Evolutionary conservation across 2,329 filamentous ascomycete species (phyloP).

Genomic region (Sporothrix humicola): DNA sequence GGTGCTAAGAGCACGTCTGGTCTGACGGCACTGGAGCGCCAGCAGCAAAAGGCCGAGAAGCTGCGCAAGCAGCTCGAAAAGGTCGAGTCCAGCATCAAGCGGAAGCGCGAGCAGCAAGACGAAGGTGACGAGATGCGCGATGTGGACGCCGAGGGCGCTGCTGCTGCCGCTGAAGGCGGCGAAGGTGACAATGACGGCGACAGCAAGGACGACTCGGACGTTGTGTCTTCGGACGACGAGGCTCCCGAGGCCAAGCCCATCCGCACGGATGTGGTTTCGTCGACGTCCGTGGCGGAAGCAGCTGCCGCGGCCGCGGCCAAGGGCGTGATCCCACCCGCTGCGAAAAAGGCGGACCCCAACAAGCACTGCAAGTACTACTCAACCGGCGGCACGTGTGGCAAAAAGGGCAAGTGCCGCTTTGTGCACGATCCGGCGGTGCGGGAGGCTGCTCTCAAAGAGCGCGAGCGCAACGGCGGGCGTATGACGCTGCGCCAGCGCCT

Average conservation of each 20-base stretch:
- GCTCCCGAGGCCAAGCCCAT: constrained; percentile 62
- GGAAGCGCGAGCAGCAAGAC: constrained; percentile 70
- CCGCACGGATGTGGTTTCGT: constrained; percentile 46
- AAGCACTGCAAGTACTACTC: constrained; percentile 75
- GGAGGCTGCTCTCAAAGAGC: constrained; percentile 67
- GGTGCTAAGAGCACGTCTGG: constrained; percentile 47
- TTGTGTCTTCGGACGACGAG: constrained; percentile 54
- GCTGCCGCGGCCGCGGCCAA: constrained; percentile 8
- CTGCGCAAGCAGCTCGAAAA: constrained; percentile 69
- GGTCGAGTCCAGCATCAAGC: constrained; percentile 72
- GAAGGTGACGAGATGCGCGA: constrained; percentile 70
- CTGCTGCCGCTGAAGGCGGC: background rate
- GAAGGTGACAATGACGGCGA: constrained; percentile 54
- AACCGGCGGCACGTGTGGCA: constrained; percentile 70
- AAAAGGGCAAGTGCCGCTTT: constrained; percentile 78
- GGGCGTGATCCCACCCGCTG: constrained; percentile 49
- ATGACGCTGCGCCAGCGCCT: constrained; percentile 70
- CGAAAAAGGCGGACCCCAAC: constrained; percentile 64
- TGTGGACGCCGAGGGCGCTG: constrained; percentile 41
- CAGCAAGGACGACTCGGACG: constrained; percentile 40
- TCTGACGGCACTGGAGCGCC: constrained; percentile 58
- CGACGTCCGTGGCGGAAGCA: constrained; percentile 33
- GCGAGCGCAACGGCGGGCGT: constrained; percentile 67
- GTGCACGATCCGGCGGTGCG: constrained; percentile 69
- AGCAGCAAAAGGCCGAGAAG: constrained; percentile 63